phyloP scores from a whole-genome alignment of 305 asterid species.

The Fraxinus platypoda region DNA sequence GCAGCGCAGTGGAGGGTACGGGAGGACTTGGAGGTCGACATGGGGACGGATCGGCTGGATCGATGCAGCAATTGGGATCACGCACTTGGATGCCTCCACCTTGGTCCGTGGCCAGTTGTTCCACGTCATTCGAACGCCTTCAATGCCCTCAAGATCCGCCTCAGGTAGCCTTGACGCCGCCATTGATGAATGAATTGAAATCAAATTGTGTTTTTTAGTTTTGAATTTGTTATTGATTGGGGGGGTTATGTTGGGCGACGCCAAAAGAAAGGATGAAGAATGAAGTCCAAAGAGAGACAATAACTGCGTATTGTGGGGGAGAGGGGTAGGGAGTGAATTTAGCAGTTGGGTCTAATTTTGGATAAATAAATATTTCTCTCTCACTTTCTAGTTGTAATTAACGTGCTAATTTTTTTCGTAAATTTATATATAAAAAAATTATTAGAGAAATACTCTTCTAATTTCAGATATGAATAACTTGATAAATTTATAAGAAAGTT shows the following conservation, averaged over 20 bases:
- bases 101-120: constrained; percentile 83
- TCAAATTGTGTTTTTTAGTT: not conserved
- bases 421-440: not conserved
- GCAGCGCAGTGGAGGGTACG: constrained; percentile 79
- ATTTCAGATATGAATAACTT: too few relatives aligned
- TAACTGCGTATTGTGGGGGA: not conserved
- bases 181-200: not conserved
- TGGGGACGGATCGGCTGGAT: constrained; percentile 92
- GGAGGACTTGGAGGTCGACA: constrained; percentile 66
- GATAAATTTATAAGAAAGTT: too few relatives aligned
- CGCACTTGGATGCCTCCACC: constrained; percentile 93
- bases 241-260: not conserved
- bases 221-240: not conserved
- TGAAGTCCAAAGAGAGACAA: not conserved
- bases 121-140: constrained; percentile 96
- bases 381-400: not conserved
- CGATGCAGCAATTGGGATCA: constrained; percentile 93
- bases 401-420: not conserved
- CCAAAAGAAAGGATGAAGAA: not conserved
- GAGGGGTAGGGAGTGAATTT: not conserved
- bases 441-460: too few relatives aligned
- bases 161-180: constrained; percentile 87
- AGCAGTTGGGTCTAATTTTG: not conserved
- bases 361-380: not conserved
- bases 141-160: constrained; percentile 86